Conservation (phyloP, 495 filamentous ascomycete species). For the Ascodesmis nigricans region DNA sequence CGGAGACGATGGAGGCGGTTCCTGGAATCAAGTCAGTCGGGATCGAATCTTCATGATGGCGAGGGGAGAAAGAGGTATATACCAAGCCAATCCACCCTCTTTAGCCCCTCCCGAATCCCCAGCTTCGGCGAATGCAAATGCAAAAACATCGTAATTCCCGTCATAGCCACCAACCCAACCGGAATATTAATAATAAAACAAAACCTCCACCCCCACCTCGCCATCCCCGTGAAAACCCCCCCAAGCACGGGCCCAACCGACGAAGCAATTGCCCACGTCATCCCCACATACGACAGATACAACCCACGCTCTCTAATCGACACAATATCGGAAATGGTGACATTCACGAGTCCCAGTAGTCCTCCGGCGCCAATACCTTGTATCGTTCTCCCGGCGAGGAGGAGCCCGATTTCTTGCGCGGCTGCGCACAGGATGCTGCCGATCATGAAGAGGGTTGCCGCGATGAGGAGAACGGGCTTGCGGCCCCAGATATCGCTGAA, state of each 20-base stretch:
- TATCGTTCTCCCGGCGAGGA: conserved; percentile 52
- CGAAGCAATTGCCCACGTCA: conserved; percentile 53
- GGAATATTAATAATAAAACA: conserved; percentile 53
- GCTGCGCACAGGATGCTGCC: conserved; percentile 45
- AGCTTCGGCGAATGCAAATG: conserved; percentile 58
- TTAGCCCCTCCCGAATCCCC: conserved; percentile 43
- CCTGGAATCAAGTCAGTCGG: conserved; percentile 9
- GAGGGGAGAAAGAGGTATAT: conserved; percentile 2
- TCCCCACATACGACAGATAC: conserved; percentile 40
- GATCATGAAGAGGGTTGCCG: conserved; percentile 39
- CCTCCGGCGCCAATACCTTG: conserved; percentile 76
- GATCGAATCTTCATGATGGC: background rate
- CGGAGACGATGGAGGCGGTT: conserved; percentile 45
- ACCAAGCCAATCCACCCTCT: conserved; percentile 23
- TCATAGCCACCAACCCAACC: conserved; percentile 44
- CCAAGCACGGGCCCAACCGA: conserved; percentile 56
- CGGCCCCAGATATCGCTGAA: conserved; percentile 60
- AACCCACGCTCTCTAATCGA: conserved; percentile 36
- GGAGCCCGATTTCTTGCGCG: conserved; percentile 44
- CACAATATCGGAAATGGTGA: conserved; percentile 49
- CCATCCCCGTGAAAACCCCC: conserved; percentile 43
- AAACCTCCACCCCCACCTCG: conserved; percentile 34
- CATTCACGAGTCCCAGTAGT: conserved; percentile 57
- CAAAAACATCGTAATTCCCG: conserved; percentile 46
- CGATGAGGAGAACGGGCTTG: conserved; percentile 53